phyloP scores from a whole-genome alignment of 2,329 filamentous ascomycete genomes.

The Trichophyton mentagrophytes region DNA sequence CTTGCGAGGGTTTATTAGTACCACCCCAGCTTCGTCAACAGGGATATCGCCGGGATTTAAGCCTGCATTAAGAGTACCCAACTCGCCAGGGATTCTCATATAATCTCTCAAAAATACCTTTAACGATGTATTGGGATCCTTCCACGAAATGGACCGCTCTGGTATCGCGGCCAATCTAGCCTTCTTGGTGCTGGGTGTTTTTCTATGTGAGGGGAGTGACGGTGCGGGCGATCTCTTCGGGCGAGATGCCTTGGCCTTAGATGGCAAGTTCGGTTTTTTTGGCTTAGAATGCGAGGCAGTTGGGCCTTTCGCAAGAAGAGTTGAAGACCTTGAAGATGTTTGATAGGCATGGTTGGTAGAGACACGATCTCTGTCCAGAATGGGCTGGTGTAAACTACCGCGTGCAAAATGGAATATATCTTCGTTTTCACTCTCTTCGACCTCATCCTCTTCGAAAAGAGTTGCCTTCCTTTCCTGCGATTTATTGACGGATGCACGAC shows the following conservation, averaged over 20 bases:
- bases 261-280: background rate
- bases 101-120: conserved; percentile 27
- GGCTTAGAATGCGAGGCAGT: background rate
- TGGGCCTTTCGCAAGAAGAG: background rate
- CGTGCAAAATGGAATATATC: background rate
- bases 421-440: background rate
- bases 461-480: background rate
- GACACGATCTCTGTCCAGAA: background rate
- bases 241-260: background rate
- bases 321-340: background rate
- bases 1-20: conserved; percentile 8
- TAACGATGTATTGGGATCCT: conserved; percentile 27
- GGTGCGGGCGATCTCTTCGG: background rate
- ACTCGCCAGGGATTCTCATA: conserved; percentile 22
- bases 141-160: conserved; percentile 18
- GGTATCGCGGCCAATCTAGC: background rate
- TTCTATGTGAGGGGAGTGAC: background rate
- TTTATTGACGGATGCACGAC: background rate
- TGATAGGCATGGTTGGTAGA: background rate
- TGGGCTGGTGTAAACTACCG: background rate
- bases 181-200: background rate
- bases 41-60: conserved; percentile 16
- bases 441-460: background rate
- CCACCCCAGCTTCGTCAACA: conserved; percentile 24
- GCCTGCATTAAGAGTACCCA: conserved; percentile 13